Conservation (phyloP, 2,329 filamentous ascomycete species). For the Penicillium concentricum region DNA sequence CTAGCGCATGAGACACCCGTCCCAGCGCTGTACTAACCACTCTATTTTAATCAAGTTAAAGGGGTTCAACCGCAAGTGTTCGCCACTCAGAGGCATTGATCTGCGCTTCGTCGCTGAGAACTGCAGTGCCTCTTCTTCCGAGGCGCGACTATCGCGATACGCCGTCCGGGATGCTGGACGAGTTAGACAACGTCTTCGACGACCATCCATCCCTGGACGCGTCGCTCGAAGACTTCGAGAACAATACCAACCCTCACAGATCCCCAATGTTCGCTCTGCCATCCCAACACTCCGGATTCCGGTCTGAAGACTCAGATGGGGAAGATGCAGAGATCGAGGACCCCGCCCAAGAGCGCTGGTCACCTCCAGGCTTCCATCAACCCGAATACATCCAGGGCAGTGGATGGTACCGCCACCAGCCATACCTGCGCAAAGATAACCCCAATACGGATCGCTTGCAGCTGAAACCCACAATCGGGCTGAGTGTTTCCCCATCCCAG, state of each 20-base stretch:
- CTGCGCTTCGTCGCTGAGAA: conserved; percentile 21
- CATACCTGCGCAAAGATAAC: conserved; percentile 47
- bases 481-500: conserved; percentile 45
- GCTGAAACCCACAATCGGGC: conserved; percentile 41
- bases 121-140: conserved; percentile 21
- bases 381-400: conserved; percentile 52
- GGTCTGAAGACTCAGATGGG: conserved; percentile 52
- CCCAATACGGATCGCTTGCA: conserved; percentile 33
- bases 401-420: conserved; percentile 54
- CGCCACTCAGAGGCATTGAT: conserved; percentile 11
- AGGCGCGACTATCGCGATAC: conserved; percentile 27
- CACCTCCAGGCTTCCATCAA: conserved; percentile 59
- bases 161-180: conserved; percentile 45
- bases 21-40: conserved; percentile 20
- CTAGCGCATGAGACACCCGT: conserved; percentile 13
- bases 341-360: conserved; percentile 54
- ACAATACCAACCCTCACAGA: conserved; percentile 46
- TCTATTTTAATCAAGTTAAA: conserved; percentile 2
- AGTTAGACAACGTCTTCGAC: conserved; percentile 53
- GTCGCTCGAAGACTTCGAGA: conserved; percentile 63
- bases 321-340: conserved; percentile 43
- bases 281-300: conserved; percentile 64
- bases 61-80: conserved; percentile 3
- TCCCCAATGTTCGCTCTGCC: conserved; percentile 56
- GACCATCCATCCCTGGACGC: conserved; percentile 61